Conservation (phyloP, 148 eudicot genomes). For the Camellia japonica region DNA sequence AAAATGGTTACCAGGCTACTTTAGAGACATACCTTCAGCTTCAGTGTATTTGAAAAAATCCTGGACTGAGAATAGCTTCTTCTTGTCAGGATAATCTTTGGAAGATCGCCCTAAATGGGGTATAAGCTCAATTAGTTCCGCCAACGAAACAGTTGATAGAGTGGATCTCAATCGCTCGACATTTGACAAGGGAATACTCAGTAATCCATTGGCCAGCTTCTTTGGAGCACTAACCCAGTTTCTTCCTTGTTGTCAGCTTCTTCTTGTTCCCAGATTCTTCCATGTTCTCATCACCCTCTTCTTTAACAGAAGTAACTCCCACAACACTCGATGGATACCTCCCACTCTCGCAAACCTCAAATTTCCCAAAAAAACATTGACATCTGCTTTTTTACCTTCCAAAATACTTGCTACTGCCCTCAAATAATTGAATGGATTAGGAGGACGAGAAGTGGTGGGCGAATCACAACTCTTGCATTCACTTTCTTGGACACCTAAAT, state of each 20-base stretch:
- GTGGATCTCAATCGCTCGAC: conserved; percentile 95
- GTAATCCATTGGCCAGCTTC: conserved; percentile 69
- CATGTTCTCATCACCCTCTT: conserved; percentile 54
- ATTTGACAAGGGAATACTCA: conserved; percentile 91
- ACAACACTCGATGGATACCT: conserved; percentile 72
- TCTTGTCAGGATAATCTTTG: conserved; percentile 89
- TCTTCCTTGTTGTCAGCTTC: conserved; percentile 41
- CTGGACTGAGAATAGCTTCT: conserved; percentile 93
- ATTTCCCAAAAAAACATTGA: conserved; percentile 67
- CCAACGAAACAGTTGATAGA: conserved; percentile 73
- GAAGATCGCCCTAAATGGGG: conserved; percentile 77
- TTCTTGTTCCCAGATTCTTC: conserved; percentile 28
- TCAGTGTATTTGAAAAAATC: conserved; percentile 98
- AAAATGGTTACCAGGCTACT: not conserved
- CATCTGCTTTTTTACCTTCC: conserved; percentile 71
- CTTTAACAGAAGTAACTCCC: conserved; percentile 65
- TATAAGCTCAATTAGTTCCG: conserved; percentile 83
- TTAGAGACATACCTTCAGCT: conserved; percentile 67
- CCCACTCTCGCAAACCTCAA: conserved; percentile 86
- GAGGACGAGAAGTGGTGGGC: conserved; percentile 25
- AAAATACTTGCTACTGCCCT: conserved; percentile 52
- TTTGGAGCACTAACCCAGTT: conserved; percentile 51
- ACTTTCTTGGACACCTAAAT: conserved; percentile 40
- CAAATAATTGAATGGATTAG: conserved; percentile 52
- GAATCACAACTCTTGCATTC: conserved; percentile 30